phyloP scores from a whole-genome alignment of 192 early-diverging fungal species.

The Coemansia sp. region DNA sequence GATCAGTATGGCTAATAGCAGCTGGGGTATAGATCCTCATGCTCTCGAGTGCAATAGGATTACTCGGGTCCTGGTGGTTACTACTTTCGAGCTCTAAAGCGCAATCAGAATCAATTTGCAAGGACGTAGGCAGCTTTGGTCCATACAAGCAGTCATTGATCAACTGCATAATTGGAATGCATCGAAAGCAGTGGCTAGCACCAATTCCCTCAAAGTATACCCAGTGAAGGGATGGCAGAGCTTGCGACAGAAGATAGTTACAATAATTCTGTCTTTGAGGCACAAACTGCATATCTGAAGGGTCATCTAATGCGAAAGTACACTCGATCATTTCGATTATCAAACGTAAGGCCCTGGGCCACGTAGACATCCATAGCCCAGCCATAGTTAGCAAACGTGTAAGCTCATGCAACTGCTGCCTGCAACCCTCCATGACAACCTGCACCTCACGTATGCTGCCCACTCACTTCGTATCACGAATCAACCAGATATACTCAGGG shows the following conservation, averaged over 20 bases:
- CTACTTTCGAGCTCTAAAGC: neutral
- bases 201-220: neutral
- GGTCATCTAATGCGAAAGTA: too few relatives aligned
- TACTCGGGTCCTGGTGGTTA: neutral
- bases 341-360: neutral
- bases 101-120: neutral
- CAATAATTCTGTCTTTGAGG: rapidly evolving
- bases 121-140: neutral
- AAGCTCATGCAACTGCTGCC: neutral
- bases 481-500: too few relatives aligned
- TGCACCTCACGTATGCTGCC: too few relatives aligned
- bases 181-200: neutral
- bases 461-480: too few relatives aligned
- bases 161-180: neutral
- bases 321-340: neutral
- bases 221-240: neutral
- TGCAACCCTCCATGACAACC: too few relatives aligned
- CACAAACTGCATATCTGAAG: rapidly evolving
- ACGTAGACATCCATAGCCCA: neutral
- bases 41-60: neutral
- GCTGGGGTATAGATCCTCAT: neutral
- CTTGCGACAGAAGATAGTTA: neutral
- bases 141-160: neutral
- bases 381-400: neutral
- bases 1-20: neutral